Evolutionary conservation across 352 stramenopile genomes (phyloP), one percentile per base, ranked within the genome.

Genomic region (Phytopythium sindhum): DNA sequence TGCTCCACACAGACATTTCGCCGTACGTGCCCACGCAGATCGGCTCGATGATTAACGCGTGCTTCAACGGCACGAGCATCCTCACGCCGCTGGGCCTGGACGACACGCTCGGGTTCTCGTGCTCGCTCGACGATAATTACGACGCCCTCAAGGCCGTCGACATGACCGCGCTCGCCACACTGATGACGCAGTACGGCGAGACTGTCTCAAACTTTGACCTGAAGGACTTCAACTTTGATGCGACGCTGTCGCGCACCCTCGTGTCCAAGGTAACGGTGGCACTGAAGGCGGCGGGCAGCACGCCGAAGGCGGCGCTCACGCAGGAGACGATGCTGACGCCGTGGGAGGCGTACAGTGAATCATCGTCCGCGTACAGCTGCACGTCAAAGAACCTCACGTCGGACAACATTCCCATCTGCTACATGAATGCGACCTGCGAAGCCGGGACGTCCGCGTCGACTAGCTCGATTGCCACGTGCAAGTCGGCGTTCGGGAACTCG

Each of bases 1-100:
- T 93, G n/a, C 37, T 93, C 21, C 82, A 91, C 61, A 68, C 71
- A 15, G 79, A 94, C 53, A 79, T 91, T 59, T 80, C 81, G 37
- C 82, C 86, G 29, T 94, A 90, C 50, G 86, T 90, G 44, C 80
- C 86, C 0, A 74, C 73, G 14, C 68, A 84, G 50, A 58, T 88
- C n/a, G 74, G 80, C 0, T 68, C 66, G 11, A 84, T 91, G 62
- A 67, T 85, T 28, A 89, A 88, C 55, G 69, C 84, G 11, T 94
- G 86, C 67, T 90, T 94, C 60, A 75, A 85, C n/a, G 81, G 86
- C 62, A 85, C 57, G 37, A 80, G 72, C 63, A 75, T 90, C 21
- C 68, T 93, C 8, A 58, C 67, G n/a, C 80, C 86, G 2, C 66
- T 94, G 1, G 65, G 75, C 1, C 69, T 94, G 10, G 74, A 91